Conservation (phyloP, 768 basidiomycete genomes). For the Pleurotus citrinopileatus region DNA sequence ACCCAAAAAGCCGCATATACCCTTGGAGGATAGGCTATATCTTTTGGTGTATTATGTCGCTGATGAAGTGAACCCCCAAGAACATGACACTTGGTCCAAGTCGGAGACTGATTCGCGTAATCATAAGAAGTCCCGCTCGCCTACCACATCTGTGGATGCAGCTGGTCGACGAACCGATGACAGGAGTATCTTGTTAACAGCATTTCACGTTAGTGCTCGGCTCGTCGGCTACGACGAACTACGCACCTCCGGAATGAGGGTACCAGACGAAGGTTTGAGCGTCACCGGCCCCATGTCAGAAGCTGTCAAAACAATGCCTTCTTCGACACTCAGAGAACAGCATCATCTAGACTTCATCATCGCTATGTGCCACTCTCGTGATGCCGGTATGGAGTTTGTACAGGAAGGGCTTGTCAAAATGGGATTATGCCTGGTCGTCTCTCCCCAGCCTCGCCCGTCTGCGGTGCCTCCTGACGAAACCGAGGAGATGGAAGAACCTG, state of each 20-base stretch:
- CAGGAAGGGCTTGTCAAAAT: constrained; percentile 76
- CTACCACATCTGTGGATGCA: constrained; percentile 33
- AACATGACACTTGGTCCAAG: constrained; percentile 19
- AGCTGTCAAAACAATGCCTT: constrained; percentile 45
- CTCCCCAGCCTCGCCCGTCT: constrained; percentile 18
- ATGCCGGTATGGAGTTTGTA: constrained; percentile 73
- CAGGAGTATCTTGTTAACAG: constrained; percentile 49
- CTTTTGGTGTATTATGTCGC: constrained; percentile 77
- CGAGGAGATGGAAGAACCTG: constrained; percentile 37
- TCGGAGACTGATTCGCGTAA: constrained; percentile 15
- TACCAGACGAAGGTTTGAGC: constrained; percentile 68
- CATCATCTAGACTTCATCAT: constrained; percentile 45
- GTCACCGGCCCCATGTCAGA: constrained; percentile 59
- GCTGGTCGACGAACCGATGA: constrained; percentile 30
- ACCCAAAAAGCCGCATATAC: constrained; percentile 34
- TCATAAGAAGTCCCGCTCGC: constrained; percentile 13
- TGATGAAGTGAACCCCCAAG: constrained; percentile 1
- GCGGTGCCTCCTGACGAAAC: constrained; percentile 13
- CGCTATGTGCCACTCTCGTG: constrained; percentile 59
- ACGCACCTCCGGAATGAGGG: constrained; percentile 67
- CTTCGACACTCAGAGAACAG: constrained; percentile 31
- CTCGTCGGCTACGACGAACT: constrained; percentile 73
- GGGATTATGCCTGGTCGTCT: constrained; percentile 52
- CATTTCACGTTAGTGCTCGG: constrained; percentile 74
- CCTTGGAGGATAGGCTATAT: constrained; percentile 58